Conservation (phyloP, 1,284 basidiomycete species). For the Trichosporon faecale region DNA sequence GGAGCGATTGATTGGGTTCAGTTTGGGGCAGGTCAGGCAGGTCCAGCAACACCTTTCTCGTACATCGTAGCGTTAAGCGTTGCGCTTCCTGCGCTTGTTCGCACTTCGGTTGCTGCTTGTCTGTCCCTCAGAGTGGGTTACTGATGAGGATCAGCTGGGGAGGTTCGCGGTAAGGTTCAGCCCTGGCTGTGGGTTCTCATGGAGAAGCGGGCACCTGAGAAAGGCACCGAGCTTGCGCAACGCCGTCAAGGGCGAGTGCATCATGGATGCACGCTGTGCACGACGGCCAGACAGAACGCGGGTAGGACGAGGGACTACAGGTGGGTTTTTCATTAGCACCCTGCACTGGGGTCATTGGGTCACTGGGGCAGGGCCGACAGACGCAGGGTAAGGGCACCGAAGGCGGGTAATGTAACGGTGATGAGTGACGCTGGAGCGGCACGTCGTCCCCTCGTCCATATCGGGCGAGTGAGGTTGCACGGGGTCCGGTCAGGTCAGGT, state of each 20-base stretch:
- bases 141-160: not conserved
- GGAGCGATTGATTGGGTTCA: not conserved
- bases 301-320: not conserved
- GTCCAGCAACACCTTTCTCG: too few species aligned
- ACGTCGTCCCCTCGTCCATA: not conserved
- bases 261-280: not conserved
- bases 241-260: not conserved
- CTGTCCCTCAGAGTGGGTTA: not conserved
- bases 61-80: slow-evolving; percentile 1
- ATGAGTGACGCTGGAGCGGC: slow-evolving; percentile 1
- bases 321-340: not conserved
- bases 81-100: not conserved
- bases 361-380: not conserved
- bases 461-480: not conserved
- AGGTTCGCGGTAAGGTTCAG: not conserved
- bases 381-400: not conserved
- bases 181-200: not conserved
- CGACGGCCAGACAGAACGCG: not conserved
- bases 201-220: not conserved
- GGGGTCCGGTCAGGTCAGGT: not conserved
- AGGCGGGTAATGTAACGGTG: not conserved
- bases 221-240: not conserved
- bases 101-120: not conserved
- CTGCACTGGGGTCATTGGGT: not conserved
- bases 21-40: too few species aligned